Percentiles rank a stretch among this genome's conserved stretches.
These are phyloP conservation scores for Camelina neglecta DNA, from an alignment of 345 rosid species.

Conservation along the genomic window DNA sequence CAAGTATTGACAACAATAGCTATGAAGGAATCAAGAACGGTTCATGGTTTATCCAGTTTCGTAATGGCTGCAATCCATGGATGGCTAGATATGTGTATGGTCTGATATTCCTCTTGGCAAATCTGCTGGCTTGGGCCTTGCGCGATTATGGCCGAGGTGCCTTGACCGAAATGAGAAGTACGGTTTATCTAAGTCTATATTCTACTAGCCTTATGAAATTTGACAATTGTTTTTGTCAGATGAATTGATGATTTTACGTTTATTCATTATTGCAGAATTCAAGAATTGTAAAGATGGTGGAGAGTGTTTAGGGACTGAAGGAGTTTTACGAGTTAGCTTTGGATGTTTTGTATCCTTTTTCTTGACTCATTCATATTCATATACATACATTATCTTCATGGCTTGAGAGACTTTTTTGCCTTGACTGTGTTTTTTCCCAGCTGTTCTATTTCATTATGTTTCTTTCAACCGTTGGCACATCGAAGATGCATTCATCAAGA, in stretches of 20 bases:
- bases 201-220: neutral
- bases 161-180: conserved; percentile 75
- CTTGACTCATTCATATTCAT: neutral
- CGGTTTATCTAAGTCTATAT: neutral
- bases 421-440: conserved; percentile 45
- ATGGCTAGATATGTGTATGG: conserved; percentile 91
- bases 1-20: conserved; percentile 38
- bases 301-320: conserved; percentile 87
- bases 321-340: conserved; percentile 91
- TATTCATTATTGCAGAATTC: conserved; percentile 58
- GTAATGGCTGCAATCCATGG: conserved; percentile 86
- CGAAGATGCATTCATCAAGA: conserved; percentile 61
- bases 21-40: conserved; percentile 51
- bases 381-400: neutral
- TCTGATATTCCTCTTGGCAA: conserved; percentile 71
- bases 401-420: conserved; percentile 32
- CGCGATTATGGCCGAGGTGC: conserved; percentile 79
- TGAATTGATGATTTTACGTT: conserved; percentile 16
- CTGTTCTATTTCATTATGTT: conserved; percentile 76
- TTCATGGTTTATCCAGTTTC: conserved; percentile 82
- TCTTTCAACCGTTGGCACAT: conserved; percentile 64
- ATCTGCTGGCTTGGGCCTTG: conserved; percentile 83
- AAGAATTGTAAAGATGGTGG: conserved; percentile 65
- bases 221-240: neutral
- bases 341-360: conserved; percentile 92